These are phyloP conservation scores for Psilocybe subaeruginosa DNA, from an alignment of 768 basidiomycete genomes.

Conservation along the genomic window DNA sequence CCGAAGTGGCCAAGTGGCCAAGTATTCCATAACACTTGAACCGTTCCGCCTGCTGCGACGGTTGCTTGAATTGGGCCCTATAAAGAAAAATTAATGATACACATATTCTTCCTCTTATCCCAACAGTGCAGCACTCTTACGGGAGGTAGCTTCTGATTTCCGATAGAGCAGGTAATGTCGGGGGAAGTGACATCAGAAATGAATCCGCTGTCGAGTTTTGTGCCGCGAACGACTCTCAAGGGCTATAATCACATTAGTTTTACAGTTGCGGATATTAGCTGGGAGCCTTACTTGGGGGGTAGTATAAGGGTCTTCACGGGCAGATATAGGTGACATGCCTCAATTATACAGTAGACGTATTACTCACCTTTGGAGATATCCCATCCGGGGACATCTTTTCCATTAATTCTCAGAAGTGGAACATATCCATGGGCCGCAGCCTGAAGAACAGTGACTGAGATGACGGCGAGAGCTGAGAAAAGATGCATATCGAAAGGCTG, in stretches of 20 bases:
- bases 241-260: slow-evolving; percentile 23
- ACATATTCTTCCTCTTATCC: neutral
- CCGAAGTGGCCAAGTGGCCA: slow-evolving; percentile 42
- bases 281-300: slow-evolving; percentile 30
- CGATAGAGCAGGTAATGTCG: slow-evolving; percentile 42
- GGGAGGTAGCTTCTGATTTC: slow-evolving; percentile 37
- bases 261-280: neutral
- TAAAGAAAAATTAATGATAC: neutral
- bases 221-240: slow-evolving; percentile 35
- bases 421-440: slow-evolving; percentile 39
- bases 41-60: slow-evolving; percentile 37
- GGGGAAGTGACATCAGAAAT: slow-evolving; percentile 31
- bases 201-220: slow-evolving; percentile 38
- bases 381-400: slow-evolving; percentile 36
- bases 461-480: no score
- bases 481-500: neutral
- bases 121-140: slow-evolving; percentile 17
- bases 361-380: slow-evolving; percentile 31
- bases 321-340: neutral
- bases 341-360: neutral
- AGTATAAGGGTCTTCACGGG: slow-evolving; percentile 31
- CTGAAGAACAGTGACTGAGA: slow-evolving; percentile 17
- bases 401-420: slow-evolving; percentile 34
- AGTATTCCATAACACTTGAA: slow-evolving; percentile 39
- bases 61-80: slow-evolving; percentile 38